phyloP scores from a whole-genome alignment of 1,284 basidiomycete species.

The Moesziomyces sp. region DNA sequence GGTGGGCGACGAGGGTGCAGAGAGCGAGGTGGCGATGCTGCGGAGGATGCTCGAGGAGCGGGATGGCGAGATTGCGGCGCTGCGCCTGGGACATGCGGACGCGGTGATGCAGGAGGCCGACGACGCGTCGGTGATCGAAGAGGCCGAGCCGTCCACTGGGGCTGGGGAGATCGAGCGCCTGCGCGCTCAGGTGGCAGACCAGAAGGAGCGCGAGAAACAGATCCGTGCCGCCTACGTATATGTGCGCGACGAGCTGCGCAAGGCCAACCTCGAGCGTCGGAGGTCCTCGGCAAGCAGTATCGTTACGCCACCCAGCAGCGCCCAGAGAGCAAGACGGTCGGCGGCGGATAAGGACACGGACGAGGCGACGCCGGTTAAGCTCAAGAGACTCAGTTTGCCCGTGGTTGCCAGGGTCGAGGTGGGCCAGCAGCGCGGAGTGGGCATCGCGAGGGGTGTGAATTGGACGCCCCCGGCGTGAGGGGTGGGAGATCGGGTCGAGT shows the following conservation, averaged over 20 bases:
- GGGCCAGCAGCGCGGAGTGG: too few relatives aligned
- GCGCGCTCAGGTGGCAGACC: slow-evolving; percentile 36
- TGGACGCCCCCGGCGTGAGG: not conserved
- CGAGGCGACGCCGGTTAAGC: slow-evolving; percentile 18
- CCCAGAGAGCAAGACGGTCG: too few relatives aligned
- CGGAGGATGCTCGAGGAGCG: slow-evolving; percentile 24
- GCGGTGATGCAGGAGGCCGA: slow-evolving; percentile 22
- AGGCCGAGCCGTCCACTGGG: not conserved
- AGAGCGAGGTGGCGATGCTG: slow-evolving; percentile 19
- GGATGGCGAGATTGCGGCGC: slow-evolving; percentile 30
- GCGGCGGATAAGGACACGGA: not conserved
- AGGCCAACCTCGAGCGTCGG: slow-evolving; percentile 41
- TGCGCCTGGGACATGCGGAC: slow-evolving; percentile 35
- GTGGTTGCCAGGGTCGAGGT: slow-evolving; percentile 1
- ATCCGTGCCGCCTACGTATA: slow-evolving; percentile 57
- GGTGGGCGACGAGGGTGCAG: not conserved
- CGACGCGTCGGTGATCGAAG: not conserved
- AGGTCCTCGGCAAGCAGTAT: slow-evolving; percentile 15
- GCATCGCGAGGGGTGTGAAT: too few relatives aligned
- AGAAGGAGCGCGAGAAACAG: slow-evolving; percentile 49
- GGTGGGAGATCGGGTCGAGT: too few relatives aligned
- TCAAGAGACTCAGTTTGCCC: slow-evolving; percentile 48
- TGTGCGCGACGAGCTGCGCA: slow-evolving; percentile 57
- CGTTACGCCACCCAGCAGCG: not conserved
- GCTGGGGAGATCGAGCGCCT: slow-evolving; percentile 25